A percentile compares a stretch with the other conserved stretches of the same genome.
Conservation (phyloP, 1,284 basidiomycete species). For the Ceratobasidium papillatum region DNA sequence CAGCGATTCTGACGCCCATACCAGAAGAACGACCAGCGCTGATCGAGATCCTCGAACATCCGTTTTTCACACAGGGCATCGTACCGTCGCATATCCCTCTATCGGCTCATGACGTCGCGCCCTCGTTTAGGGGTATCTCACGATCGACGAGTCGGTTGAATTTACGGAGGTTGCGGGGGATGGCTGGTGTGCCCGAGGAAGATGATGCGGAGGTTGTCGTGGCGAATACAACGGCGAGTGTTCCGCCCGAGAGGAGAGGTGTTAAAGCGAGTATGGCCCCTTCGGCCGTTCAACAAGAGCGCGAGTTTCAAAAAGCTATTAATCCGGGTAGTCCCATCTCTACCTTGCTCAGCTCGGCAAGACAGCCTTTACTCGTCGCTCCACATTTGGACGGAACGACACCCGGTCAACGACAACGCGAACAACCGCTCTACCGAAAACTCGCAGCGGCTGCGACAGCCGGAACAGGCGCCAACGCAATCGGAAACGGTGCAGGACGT, state of each 20-base stretch:
- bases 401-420: slow-evolving; percentile 50
- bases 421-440: slow-evolving; percentile 67
- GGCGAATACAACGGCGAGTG: slow-evolving; percentile 43
- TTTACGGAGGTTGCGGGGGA: slow-evolving; percentile 69
- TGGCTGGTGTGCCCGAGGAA: slow-evolving; percentile 69
- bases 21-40: slow-evolving; percentile 83
- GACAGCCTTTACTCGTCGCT: slow-evolving; percentile 86
- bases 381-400: slow-evolving; percentile 35
- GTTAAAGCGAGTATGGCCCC: slow-evolving; percentile 41
- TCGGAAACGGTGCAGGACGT: slow-evolving; percentile 33
- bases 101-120: slow-evolving; percentile 76
- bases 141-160: slow-evolving; percentile 72
- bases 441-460: slow-evolving; percentile 56
- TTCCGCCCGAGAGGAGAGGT: slow-evolving; percentile 27
- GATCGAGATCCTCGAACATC: slow-evolving; percentile 84
- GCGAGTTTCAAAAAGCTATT: slow-evolving; percentile 94
- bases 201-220: slow-evolving; percentile 46
- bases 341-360: slow-evolving; percentile 86
- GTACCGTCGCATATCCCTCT: slow-evolving; percentile 84
- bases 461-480: slow-evolving; percentile 19
- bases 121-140: slow-evolving; percentile 77
- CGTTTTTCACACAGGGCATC: slow-evolving; percentile 84
- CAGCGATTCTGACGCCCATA: slow-evolving; percentile 84
- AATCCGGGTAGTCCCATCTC: slow-evolving; percentile 96
- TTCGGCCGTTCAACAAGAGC: slow-evolving; percentile 75